Conservation (phyloP, 1,284 basidiomycete species). For the Melampsora larici-populina region DNA sequence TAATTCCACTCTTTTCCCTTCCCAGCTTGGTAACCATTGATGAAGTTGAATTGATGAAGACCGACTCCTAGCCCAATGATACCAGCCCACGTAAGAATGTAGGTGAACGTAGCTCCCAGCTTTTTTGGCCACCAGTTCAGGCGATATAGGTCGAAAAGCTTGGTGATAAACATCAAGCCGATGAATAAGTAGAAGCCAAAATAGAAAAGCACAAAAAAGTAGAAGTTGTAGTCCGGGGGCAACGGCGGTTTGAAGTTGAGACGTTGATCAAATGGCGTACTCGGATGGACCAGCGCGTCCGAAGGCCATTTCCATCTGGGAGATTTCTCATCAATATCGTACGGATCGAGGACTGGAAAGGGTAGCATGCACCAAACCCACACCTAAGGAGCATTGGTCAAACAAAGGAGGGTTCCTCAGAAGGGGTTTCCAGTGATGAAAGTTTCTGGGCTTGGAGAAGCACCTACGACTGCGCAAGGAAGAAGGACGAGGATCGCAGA, state of each 20-base stretch:
- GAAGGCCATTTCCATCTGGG: slow-evolving; percentile 44
- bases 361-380: slow-evolving; percentile 61
- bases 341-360: slow-evolving; percentile 59
- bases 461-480: slow-evolving; percentile 57
- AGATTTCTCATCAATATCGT: slow-evolving; percentile 44
- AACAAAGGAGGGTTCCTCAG: neutral
- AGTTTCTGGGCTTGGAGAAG: neutral
- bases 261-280: slow-evolving; percentile 17
- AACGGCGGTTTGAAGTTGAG: slow-evolving; percentile 46
- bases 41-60: slow-evolving; percentile 57
- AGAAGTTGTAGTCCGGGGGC: slow-evolving; percentile 57
- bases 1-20: slow-evolving; percentile 47
- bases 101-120: slow-evolving; percentile 59
- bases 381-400: slow-evolving; percentile 47
- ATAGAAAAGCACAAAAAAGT: slow-evolving; percentile 57
- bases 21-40: slow-evolving; percentile 50
- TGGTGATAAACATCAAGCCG: slow-evolving; percentile 60
- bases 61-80: slow-evolving; percentile 57
- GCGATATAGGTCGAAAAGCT: slow-evolving; percentile 59
- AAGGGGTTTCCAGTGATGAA: neutral
- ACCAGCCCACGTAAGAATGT: slow-evolving; percentile 58
- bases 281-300: slow-evolving; percentile 50
- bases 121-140: slow-evolving; percentile 57
- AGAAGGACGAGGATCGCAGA: slow-evolving; percentile 58
- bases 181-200: slow-evolving; percentile 56